Conservation (phyloP, 1,284 basidiomycete genomes). For the Cystobasidium slooffiae region DNA sequence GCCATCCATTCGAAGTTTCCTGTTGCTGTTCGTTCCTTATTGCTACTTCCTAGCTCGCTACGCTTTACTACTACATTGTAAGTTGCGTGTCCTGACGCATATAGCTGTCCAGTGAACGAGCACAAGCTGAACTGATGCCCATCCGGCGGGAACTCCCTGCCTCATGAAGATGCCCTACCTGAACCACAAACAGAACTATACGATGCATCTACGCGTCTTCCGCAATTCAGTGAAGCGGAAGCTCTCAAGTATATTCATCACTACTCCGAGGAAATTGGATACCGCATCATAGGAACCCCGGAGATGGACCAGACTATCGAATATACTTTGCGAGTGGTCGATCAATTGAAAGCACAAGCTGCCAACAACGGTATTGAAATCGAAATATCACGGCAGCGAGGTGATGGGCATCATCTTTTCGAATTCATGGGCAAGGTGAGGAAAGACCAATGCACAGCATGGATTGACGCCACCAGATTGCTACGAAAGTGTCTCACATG, state of each 20-base stretch:
- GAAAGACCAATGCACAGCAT: not conserved
- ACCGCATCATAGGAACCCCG: slow-evolving; percentile 85
- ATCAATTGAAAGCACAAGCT: slow-evolving; percentile 64
- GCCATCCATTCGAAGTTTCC: slow-evolving; percentile 17
- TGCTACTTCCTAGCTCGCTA: slow-evolving; percentile 14
- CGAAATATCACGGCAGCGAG: slow-evolving; percentile 84
- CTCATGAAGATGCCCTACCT: slow-evolving; percentile 24
- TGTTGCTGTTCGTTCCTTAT: slow-evolving; percentile 11
- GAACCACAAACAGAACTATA: slow-evolving; percentile 14
- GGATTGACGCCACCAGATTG: not conserved
- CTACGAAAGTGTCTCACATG: too few relatives aligned
- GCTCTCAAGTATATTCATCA: slow-evolving; percentile 45
- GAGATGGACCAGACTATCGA: slow-evolving; percentile 84
- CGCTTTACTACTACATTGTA: not conserved
- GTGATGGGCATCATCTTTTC: slow-evolving; percentile 80
- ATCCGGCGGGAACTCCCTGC: not conserved
- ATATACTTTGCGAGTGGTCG: slow-evolving; percentile 76
- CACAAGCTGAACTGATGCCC: not conserved
- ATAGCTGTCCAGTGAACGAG: not conserved
- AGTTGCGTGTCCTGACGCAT: slow-evolving; percentile 1
- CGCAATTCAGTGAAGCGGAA: slow-evolving; percentile 44
- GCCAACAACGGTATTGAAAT: slow-evolving; percentile 68
- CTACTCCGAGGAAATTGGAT: slow-evolving; percentile 76
- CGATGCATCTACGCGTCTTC: slow-evolving; percentile 10
- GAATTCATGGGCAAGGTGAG: slow-evolving; percentile 53